Base-by-base conservation (phyloP, 306 rosid species). In the Malus domestica region DNA sequence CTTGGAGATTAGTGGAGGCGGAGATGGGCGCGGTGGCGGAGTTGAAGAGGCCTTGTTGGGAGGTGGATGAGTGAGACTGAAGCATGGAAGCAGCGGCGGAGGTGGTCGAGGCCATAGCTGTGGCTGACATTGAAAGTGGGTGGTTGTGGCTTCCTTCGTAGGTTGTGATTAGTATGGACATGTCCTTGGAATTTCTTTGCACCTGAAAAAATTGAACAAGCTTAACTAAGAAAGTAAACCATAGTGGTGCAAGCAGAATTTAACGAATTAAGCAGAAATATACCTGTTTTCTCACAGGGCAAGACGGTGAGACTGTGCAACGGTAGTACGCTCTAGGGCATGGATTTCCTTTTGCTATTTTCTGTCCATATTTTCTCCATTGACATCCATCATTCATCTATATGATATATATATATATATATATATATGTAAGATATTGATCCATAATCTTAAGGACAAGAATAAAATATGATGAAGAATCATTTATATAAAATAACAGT, bases 341-440 rank as follows among this genome's bases (percentile, higher is more conserved):
- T 10, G 96, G 97, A 79, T 89, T 93, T 79, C 97, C 96, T 80
- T 93, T 93, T 4, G 97, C 89, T 64, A 79, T 90, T 78, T 93
- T 90, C 60, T 92, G 97, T 9, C 97, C 97, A 68, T 93, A 93
- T 79, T 93, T 93, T 78, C 97, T 82, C 97, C 97, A 93, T 76
- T 93, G 96, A 7, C 97, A 89, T 6, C 97, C 97, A 54, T 93
- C 97, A 23, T 87, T 82, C 90, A 93, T 85, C 97, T 92, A 74
- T 58, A 32, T 42, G 49, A 6, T 67, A 8, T 27, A 27, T 27
- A 15, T 7, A 74, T 14, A 42, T 4, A 33, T 33, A 35, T 35
- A 74, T 14, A 42, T 4, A 27, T 30, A 20, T 61, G 10, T 42
- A 46, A 35, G 15, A 45, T 78, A 13, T 40, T 8, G 58, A 58